Base-by-base conservation (phyloP, 2,329 filamentous ascomycete species). In the Xylaria sp. region DNA sequence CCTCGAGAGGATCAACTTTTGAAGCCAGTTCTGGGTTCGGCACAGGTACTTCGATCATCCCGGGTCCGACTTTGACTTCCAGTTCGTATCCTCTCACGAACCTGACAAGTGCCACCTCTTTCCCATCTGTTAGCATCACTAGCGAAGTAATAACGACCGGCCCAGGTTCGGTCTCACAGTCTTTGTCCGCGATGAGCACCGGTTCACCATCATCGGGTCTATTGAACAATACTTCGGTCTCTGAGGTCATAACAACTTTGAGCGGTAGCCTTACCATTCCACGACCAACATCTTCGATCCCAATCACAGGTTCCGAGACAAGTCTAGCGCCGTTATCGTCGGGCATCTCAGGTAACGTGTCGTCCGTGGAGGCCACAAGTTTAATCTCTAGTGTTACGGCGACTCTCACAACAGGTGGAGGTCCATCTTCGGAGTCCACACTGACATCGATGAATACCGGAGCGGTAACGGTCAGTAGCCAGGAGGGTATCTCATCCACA, bases 51-150 rank as follows among this genome's bases (percentile, higher is more conserved):
- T 59, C 63, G n/a, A 25, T 48, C 18, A 60, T 60, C 20, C 59
- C 70, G 30, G 50, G 52, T 25, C 20, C 39, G 25, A 65, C 63
- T 15, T 52, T 53, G 20, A 69, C 52, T 39, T 71, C 72, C 45
- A 60, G 58, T 34, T 50, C 68, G 4, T 72, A 63, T 45, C 61
- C 73, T n/a, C 20, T 69, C 34, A 23, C 41, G n/a, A 72, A 70
- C 45, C 63, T 66, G 55, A 70, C 68, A 18, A 32, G 34, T 43
- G 30, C 48, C 15, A 34, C 57, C 23, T 30, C 45, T 25, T 18
- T 57, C 30, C 30, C 60, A 25, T 36, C 63, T 39, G 50, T 55
- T 60, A 65, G 65, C 10, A 30, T 58, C 4, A 69, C 68, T 12
- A 68, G 70, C 10, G 58, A 50, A 28, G 32, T 59, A 34, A 66